These are phyloP conservation scores for Microdochium bolleyi DNA, from an alignment of 2,329 filamentous ascomycete species.

Conservation along the genomic window DNA sequence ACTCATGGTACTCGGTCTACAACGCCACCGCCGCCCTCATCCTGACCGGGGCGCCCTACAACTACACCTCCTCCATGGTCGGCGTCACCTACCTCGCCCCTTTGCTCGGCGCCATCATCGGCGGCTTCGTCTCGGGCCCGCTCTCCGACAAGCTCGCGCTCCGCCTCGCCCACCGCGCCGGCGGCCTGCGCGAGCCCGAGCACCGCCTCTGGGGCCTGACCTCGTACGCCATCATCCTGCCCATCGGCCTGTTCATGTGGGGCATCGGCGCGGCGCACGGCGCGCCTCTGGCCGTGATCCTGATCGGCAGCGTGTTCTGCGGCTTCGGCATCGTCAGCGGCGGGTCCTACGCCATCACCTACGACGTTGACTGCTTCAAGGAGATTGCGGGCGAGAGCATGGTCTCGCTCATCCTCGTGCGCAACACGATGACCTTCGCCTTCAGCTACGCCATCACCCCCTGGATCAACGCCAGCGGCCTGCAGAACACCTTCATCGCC, in stretches of 20 bases:
- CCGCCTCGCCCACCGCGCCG: slow-evolving; percentile 29
- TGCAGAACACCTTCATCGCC: slow-evolving; percentile 23
- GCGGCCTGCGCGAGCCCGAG: slow-evolving; percentile 25
- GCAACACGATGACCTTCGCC: slow-evolving; percentile 17
- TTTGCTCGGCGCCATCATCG: slow-evolving; percentile 16
- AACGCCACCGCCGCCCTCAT: slow-evolving; percentile 23
- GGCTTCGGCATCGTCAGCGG: slow-evolving; percentile 29
- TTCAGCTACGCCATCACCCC: slow-evolving; percentile 24
- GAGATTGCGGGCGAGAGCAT: slow-evolving; percentile 14
- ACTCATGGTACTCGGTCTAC: slow-evolving; percentile 26
- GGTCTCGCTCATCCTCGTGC: slow-evolving; percentile 14
- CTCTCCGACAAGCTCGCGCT: slow-evolving; percentile 20
- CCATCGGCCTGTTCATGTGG: slow-evolving; percentile 35
- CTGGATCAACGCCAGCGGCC: slow-evolving; percentile 20
- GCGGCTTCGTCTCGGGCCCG: slow-evolving; percentile 15
- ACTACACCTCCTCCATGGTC: slow-evolving; percentile 20
- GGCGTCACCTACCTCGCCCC: slow-evolving; percentile 21
- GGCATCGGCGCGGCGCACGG: slow-evolving; percentile 34
- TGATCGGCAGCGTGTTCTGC: slow-evolving; percentile 30
- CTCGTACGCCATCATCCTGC: slow-evolving; percentile 26
- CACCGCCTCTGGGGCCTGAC: slow-evolving; percentile 15
- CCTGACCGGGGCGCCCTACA: slow-evolving; percentile 22
- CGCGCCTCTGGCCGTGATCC: slow-evolving; percentile 31
- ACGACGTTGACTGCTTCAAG: slow-evolving; percentile 31
- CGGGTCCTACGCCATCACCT: slow-evolving; percentile 27